Percentiles rank a stretch among this genome's conserved stretches.
phyloP scores from a whole-genome alignment of 1,284 basidiomycete genomes.

The Prillingera fragicola region DNA sequence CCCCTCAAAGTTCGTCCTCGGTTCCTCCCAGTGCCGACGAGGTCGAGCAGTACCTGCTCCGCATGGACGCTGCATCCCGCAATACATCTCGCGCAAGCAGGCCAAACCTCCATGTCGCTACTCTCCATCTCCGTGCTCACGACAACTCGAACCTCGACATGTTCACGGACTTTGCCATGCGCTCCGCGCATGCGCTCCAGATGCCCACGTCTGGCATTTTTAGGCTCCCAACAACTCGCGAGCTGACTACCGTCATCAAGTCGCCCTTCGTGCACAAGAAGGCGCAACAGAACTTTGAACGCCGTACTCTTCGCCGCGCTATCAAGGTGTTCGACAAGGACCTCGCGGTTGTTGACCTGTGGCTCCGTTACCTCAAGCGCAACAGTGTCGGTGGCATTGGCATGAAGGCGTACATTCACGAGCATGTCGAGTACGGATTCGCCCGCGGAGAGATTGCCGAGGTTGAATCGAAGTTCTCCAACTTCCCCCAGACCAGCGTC shows the following conservation, averaged over 20 bases:
- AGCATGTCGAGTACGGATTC: constrained; percentile 62
- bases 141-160: constrained; percentile 63
- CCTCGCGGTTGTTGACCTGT: constrained; percentile 69
- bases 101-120: constrained; percentile 73
- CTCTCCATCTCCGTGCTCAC: constrained; percentile 77
- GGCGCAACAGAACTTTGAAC: constrained; percentile 90
- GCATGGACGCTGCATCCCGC: too few relatives aligned
- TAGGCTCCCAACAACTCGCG: constrained; percentile 67
- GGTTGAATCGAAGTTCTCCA: constrained; percentile 12
- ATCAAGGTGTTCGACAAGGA: constrained; percentile 91
- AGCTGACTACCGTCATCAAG: constrained; percentile 79
- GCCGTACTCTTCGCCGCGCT: constrained; percentile 71
- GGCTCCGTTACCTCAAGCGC: constrained; percentile 71
- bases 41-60: too few relatives aligned
- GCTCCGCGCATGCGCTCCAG: constrained; percentile 74
- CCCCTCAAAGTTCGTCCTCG: too few relatives aligned
- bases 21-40: too few relatives aligned
- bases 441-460: constrained; percentile 53
- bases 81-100: constrained; percentile 51
- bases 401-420: constrained; percentile 73
- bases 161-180: constrained; percentile 76
- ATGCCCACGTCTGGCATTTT: constrained; percentile 72
- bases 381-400: constrained; percentile 82
- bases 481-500: constrained; percentile 1
- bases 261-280: constrained; percentile 93